Evolutionary conservation across 2,329 filamentous ascomycete genomes (phyloP).

Genomic region (Neoascochyta sp.): DNA sequence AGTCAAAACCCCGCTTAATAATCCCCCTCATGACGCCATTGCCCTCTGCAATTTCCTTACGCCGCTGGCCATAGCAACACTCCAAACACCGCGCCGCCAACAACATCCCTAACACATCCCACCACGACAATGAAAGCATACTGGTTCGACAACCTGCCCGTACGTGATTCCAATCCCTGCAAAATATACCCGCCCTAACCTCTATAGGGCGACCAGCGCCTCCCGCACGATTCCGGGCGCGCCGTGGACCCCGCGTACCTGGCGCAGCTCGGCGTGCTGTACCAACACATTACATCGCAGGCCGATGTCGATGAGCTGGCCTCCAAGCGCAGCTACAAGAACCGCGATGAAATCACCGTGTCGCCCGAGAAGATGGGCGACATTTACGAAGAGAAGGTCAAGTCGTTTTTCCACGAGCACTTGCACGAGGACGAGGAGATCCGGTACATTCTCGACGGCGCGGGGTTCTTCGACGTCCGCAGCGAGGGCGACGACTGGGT

Average conservation of each 20-base stretch:
- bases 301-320: constrained; percentile 71
- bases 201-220: constrained; percentile 82
- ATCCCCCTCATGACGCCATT: constrained; percentile 8
- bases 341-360: constrained; percentile 89
- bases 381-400: constrained; percentile 88
- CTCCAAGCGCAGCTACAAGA: constrained; percentile 75
- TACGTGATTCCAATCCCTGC: constrained; percentile 31
- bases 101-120: not conserved
- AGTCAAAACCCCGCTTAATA: too few species aligned
- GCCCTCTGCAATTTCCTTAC: too few species aligned
- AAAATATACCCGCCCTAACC: constrained; percentile 16
- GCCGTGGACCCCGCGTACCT: constrained; percentile 64
- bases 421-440: constrained; percentile 99
- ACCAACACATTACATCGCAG: constrained; percentile 64
- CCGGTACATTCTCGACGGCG: constrained; percentile 82
- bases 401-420: constrained; percentile 91
- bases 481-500: constrained; percentile 83
- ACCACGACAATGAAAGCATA: constrained; percentile 59
- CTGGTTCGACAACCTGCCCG: constrained; percentile 65
- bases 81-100: constrained; percentile 1
- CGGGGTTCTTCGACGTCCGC: constrained; percentile 90
- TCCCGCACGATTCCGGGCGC: constrained; percentile 80
- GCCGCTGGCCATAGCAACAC: too few species aligned
- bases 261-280: constrained; percentile 71
- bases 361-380: constrained; percentile 82